phyloP scores from a whole-genome alignment of 805 yeast genomes.

The Teunomyces funiuensis region DNA sequence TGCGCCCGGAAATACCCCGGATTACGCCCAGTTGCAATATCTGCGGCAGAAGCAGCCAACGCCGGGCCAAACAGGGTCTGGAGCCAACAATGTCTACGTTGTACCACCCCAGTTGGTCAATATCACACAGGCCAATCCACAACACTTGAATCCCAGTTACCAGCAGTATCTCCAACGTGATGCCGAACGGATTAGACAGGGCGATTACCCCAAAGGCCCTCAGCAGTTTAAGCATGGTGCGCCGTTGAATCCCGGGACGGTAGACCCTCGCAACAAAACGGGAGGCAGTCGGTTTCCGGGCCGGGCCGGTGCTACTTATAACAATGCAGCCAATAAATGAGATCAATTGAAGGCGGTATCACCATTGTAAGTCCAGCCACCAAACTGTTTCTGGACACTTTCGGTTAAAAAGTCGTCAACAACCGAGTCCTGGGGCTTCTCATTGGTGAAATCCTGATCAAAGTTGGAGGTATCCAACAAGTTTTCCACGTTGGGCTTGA shows the following conservation, averaged over 20 bases:
- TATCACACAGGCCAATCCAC: slow-evolving; percentile 37
- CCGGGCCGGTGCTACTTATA: slow-evolving; percentile 34
- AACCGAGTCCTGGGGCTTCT: slow-evolving; percentile 91
- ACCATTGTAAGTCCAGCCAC: slow-evolving; percentile 97
- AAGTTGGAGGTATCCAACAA: slow-evolving; percentile 91
- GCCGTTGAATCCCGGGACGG: slow-evolving; percentile 31
- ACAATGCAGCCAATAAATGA: slow-evolving; percentile 32
- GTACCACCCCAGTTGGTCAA: slow-evolving; percentile 36
- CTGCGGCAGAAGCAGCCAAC: not conserved
- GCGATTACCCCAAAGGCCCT: slow-evolving; percentile 31
- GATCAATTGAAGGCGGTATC: slow-evolving; percentile 28
- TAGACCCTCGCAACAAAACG: slow-evolving; percentile 14
- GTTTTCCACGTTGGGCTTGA: slow-evolving; percentile 84
- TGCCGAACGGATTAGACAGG: slow-evolving; percentile 29
- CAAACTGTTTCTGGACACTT: slow-evolving; percentile 95
- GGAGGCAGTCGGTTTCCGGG: slow-evolving; percentile 42
- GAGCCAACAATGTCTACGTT: slow-evolving; percentile 20
- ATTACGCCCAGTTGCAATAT: not conserved
- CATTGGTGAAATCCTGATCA: slow-evolving; percentile 88
- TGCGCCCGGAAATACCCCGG: not conserved
- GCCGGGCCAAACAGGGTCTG: not conserved
- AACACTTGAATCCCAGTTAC: slow-evolving; percentile 37
- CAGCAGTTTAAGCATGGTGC: slow-evolving; percentile 32
- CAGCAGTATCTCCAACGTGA: slow-evolving; percentile 33
- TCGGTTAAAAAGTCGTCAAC: slow-evolving; percentile 91